Evolutionary conservation across 2,329 filamentous ascomycete genomes (phyloP).

Genomic region (Knufia petricola): DNA sequence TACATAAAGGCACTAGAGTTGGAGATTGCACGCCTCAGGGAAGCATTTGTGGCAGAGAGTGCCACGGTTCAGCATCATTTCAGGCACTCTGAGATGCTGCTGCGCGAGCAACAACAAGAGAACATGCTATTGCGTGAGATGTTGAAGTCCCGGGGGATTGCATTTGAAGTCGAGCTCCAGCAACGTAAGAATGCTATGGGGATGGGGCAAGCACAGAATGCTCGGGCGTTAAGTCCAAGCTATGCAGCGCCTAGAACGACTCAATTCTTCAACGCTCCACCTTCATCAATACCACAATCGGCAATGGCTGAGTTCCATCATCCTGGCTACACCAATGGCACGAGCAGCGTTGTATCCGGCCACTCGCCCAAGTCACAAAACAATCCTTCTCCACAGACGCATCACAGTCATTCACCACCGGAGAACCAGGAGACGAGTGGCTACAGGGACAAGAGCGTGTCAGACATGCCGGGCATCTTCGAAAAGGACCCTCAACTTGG

Average conservation of each 20-base stretch:
- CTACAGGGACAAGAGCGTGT: background rate
- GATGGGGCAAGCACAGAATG: background rate
- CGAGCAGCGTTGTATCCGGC: slow-evolving; percentile 13
- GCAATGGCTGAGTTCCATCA: slow-evolving; percentile 15
- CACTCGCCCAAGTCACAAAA: slow-evolving; percentile 17
- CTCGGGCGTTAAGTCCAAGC: background rate
- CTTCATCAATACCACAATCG: slow-evolving; percentile 8
- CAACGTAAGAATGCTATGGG: slow-evolving; percentile 24
- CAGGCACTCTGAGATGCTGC: slow-evolving; percentile 61
- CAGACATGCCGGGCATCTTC: slow-evolving; percentile 31
- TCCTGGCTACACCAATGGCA: slow-evolving; percentile 13
- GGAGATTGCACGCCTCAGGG: slow-evolving; percentile 79
- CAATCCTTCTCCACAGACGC: slow-evolving; percentile 9
- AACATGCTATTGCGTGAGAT: slow-evolving; percentile 64
- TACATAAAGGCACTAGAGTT: slow-evolving; percentile 93
- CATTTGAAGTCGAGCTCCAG: slow-evolving; percentile 42
- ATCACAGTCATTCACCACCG: slow-evolving; percentile 20
- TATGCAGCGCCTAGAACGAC: background rate
- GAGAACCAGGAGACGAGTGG: slow-evolving; percentile 20
- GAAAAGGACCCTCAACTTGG: slow-evolving; percentile 38
- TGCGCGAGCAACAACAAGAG: slow-evolving; percentile 67
- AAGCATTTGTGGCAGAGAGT: slow-evolving; percentile 58
- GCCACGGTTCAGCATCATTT: slow-evolving; percentile 39
- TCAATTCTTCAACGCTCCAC: slow-evolving; percentile 5
- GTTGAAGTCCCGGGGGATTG: slow-evolving; percentile 49